Base-by-base conservation (phyloP, 371 early-diverging fungal genomes). In the Enterospora canceri region DNA sequence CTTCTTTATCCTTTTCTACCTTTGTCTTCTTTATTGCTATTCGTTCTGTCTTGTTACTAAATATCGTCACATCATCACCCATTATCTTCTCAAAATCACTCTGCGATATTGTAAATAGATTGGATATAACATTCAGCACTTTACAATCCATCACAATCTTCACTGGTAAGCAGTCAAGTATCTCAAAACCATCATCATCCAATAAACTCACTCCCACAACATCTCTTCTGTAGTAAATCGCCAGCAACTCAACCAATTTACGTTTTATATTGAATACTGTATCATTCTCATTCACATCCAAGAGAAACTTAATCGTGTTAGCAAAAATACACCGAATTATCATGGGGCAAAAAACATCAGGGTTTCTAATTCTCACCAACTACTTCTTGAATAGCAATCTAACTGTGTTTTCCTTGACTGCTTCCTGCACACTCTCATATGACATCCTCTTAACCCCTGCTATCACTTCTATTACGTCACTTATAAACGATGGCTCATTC, bases 401-500 rank as follows among this genome's bases (percentile, higher is more conserved):
- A n/a, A n/a, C n/a, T n/a, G 62, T 63, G 60, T 76, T 76, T 49
- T 58, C 34, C 16, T 48, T 18, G 15, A 62, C 0, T 46, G 40
- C 53, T 18, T 50, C 24, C 26, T 31, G 49, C 1, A 68, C 23
- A 28, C 62, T 48, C 47, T 71, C 67, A 24, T 49, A 56, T 0
- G n/a, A 5, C 26, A 71, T 68, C 2, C 47, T 57, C 61, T 74
- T 80, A 1, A 77, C 68, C 15, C 67, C 46, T 16, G 70, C 35
- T 59, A 80, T 59, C n/a, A 58, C 59, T 54, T 76, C 77, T 32
- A 68, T 56, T 2, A 78, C 67, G 54, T 76, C 57, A 24, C 30
- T n/a, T 2, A 80, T 19, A 62, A 55, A 63, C n/a, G 23, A 34
- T 8, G 81, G 81, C 51, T 75, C 74, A 55, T 78, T 80, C 64